These are phyloP conservation scores for Fusarium multiceps DNA, from an alignment of 2,329 filamentous ascomycete genomes.

Conservation along the genomic window DNA sequence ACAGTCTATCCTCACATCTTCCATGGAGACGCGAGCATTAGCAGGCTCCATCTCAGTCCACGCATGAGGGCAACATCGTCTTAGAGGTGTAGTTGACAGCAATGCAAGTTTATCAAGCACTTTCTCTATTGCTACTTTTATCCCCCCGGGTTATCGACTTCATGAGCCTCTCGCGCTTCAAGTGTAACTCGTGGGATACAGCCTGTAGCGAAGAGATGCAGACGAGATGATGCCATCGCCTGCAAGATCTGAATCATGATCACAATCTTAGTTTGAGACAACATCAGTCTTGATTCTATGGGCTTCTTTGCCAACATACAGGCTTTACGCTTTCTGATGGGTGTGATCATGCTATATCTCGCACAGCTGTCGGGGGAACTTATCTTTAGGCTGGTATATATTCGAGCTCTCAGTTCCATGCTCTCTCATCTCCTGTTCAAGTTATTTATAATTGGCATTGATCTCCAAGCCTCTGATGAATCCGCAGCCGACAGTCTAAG, in stretches of 20 bases:
- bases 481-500: background rate
- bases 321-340: too few relatives aligned
- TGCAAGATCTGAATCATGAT: background rate
- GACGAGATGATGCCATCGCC: background rate
- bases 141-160: too few relatives aligned
- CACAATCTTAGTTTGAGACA: background rate
- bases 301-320: background rate
- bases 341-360: too few relatives aligned
- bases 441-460: too few relatives aligned
- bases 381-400: too few relatives aligned
- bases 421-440: too few relatives aligned
- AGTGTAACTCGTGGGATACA: too few relatives aligned
- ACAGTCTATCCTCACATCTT: background rate
- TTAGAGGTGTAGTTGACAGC: background rate
- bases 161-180: background rate
- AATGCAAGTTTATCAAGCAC: background rate
- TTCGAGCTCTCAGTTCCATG: too few relatives aligned
- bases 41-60: background rate
- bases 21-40: background rate
- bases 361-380: too few relatives aligned
- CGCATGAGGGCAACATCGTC: background rate
- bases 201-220: too few relatives aligned
- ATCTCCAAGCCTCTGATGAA: background rate
- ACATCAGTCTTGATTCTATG: background rate
- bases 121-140: background rate